Conservation (phyloP, 768 basidiomycete genomes). For the Boletus tomentosulus region DNA sequence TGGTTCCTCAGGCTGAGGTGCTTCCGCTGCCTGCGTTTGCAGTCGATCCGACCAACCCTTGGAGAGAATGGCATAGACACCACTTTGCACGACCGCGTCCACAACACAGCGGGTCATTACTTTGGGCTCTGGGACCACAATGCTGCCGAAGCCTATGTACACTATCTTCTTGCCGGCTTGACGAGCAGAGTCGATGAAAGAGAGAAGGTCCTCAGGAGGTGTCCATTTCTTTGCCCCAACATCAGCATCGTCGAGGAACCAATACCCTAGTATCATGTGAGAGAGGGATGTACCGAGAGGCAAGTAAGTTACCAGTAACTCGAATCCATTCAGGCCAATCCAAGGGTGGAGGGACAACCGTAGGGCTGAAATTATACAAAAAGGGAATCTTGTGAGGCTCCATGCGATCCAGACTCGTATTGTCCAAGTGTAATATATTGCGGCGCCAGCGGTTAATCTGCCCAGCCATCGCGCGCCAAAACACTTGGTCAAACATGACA, state of each 20-base stretch:
- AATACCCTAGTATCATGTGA: conserved; percentile 63
- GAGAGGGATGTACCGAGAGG: conserved; percentile 1
- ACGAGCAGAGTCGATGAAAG: conserved; percentile 81
- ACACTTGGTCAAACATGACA: conserved; percentile 96
- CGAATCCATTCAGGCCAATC: conserved; percentile 99
- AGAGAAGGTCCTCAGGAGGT: conserved; percentile 72
- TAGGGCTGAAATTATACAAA: conserved; percentile 94
- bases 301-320: conserved; percentile 60
- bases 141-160: conserved; percentile 97
- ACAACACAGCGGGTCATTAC: conserved; percentile 89
- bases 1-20: conserved; percentile 60
- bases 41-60: conserved; percentile 98
- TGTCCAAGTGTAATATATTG: conserved; percentile 65
- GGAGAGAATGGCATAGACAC: conserved; percentile 88
- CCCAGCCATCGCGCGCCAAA: conserved; percentile 92
- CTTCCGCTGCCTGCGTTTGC: conserved; percentile 56
- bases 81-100: conserved; percentile 82
- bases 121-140: conserved; percentile 93
- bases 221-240: conserved; percentile 87
- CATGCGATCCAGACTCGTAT: conserved; percentile 91
- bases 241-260: conserved; percentile 94
- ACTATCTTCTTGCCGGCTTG: conserved; percentile 81
- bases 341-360: conserved; percentile 85
- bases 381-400: conserved; percentile 98
- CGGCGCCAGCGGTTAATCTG: conserved; percentile 95